Base-by-base conservation (phyloP, 441 rosid species). In the California macrophylla region DNA sequence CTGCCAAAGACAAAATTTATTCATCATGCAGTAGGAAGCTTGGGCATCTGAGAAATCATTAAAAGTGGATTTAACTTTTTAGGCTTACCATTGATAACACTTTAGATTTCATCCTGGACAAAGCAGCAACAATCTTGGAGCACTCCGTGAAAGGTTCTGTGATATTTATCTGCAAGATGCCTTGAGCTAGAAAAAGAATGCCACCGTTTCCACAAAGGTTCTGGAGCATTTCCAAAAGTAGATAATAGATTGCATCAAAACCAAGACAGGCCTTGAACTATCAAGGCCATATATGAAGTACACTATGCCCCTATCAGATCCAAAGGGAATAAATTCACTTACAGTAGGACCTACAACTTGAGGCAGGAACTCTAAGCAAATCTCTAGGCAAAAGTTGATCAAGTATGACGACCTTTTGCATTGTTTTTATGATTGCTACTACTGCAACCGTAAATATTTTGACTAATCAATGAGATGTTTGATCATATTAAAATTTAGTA, bases 131-230 rank as follows among this genome's bases (percentile, higher is more conserved):
- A 64, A 81, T 74, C 47, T 52, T 64, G 15, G 83, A 34, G 66
- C 81, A 87, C 75, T 83, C 83, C 69, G 67, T 70, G 69, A 84
- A 80, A 63, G 84, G 78, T 45, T 86, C 82, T 38, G 82, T 2
- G 34, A 83, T 68, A 34, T 82, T 75, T 71, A 92, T 75, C 72
- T 86, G 88, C 80, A 92, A 76, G 82, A 92, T 76, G 52, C 92
- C 75, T 73, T 73, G 87, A 58, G 92, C 89, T 66, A 95, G 89
- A 80, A 82, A 81, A 69, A 95, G 96, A 78, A 88, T 84, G 42
- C 97, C 93, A 23, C 99, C 98, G 28, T 82, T 87, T 74, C 87
- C 88, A 79, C 99, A 90, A 70, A 95, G 81, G 80, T 92, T 97
- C 99, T 95, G 87, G 66, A 42, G 76, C 45, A 69, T 68, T 29